Evolutionary conservation across 441 rosid species (phyloP).

Genomic region (Dalechampia spathulata): DNA sequence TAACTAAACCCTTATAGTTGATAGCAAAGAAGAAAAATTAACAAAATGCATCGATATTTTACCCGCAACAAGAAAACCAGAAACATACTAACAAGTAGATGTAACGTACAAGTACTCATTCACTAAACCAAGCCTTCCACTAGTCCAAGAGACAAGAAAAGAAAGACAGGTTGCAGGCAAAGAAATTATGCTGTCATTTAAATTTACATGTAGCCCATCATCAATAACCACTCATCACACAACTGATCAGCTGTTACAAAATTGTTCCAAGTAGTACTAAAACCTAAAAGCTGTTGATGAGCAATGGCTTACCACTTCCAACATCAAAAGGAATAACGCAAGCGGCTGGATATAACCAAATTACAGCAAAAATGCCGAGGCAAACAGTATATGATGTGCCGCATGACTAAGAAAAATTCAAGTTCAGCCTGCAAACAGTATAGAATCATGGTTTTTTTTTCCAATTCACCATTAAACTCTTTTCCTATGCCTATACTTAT

Average conservation of each 20-base stretch:
- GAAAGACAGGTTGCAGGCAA: neutral
- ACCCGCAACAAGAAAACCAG: neutral
- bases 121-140: neutral
- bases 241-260: neutral
- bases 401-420: neutral
- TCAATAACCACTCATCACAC: neutral
- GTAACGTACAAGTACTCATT: neutral
- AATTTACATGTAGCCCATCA: neutral
- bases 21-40: slow-evolving; percentile 2
- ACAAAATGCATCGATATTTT: neutral
- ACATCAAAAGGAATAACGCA: neutral
- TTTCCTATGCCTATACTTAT: neutral
- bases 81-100: neutral
- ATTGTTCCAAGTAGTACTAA: neutral
- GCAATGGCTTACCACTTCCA: neutral
- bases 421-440: neutral
- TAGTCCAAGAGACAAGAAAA: neutral
- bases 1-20: slow-evolving; percentile 2
- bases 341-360: neutral
- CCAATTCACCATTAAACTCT: neutral
- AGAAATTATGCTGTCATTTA: neutral
- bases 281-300: neutral
- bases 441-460: neutral
- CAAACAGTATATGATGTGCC: neutral
- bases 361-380: neutral